These are phyloP conservation scores for Microascus cirrosus DNA, from an alignment of 2,329 filamentous ascomycete species.

Conservation along the genomic window DNA sequence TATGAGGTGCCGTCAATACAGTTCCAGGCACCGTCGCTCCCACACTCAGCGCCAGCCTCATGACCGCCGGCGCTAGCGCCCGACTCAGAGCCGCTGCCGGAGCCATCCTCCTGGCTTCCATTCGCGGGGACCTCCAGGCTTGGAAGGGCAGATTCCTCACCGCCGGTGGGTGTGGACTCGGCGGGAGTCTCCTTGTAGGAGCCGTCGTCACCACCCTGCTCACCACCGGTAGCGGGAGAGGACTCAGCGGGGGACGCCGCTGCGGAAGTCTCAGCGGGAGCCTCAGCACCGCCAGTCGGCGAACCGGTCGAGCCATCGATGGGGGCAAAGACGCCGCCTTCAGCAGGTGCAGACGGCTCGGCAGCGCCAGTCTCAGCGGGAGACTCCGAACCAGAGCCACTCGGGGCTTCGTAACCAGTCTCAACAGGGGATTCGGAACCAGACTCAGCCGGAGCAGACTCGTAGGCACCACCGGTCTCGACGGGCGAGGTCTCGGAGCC, in stretches of 20 bases:
- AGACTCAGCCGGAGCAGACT: too few species aligned
- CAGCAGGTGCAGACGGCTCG: too few species aligned
- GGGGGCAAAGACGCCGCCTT: conserved; percentile 12
- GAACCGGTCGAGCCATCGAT: conserved; percentile 8
- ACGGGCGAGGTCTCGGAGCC: conserved; percentile 9
- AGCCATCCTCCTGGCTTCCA: background rate
- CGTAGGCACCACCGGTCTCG: conserved; percentile 9
- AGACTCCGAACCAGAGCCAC: conserved; percentile 4
- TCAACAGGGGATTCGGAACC: conserved; percentile 9
- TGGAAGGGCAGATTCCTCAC: background rate
- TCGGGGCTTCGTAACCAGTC: background rate
- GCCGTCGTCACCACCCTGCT: background rate
- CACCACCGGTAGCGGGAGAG: background rate
- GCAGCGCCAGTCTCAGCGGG: conserved; percentile 1
- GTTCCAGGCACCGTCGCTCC: conserved; percentile 39
- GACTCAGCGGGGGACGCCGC: conserved; percentile 8
- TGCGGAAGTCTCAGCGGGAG: conserved; percentile 7
- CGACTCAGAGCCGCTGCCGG: background rate
- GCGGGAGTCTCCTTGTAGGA: conserved; percentile 7
- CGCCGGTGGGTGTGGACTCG: conserved; percentile 7
- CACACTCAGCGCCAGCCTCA: conserved; percentile 32
- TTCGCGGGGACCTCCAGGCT: background rate
- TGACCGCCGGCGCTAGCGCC: conserved; percentile 13
- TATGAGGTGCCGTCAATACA: conserved; percentile 37
- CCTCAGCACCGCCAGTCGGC: background rate